These are phyloP conservation scores for Pseudogymnoascus sp. DNA, from an alignment of 2,329 filamentous ascomycete species.

Conservation along the genomic window DNA sequence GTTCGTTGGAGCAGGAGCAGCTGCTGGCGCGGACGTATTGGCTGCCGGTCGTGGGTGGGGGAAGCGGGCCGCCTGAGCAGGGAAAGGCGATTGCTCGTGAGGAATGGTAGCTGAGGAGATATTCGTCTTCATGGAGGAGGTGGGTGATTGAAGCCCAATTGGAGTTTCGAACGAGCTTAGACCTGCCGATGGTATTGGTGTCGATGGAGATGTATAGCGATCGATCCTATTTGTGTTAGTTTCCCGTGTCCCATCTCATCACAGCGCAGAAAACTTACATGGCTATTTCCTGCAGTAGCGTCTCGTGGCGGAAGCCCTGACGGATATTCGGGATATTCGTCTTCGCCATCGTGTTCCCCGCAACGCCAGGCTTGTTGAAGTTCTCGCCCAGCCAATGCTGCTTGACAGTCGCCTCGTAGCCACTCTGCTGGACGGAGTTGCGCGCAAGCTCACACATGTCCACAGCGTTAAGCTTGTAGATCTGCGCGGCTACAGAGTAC, in stretches of 20 bases:
- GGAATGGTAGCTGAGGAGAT: slow-evolving; percentile 21
- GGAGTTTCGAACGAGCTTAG: neutral
- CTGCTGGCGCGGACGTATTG: neutral
- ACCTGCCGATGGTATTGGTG: neutral
- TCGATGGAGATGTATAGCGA: slow-evolving; percentile 20
- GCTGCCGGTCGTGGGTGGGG: slow-evolving; percentile 16
- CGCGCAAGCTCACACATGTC: slow-evolving; percentile 99
- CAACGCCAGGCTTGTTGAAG: slow-evolving; percentile 69
- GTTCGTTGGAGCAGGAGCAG: slow-evolving; percentile 13
- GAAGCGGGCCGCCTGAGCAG: slow-evolving; percentile 28
- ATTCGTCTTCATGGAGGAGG: slow-evolving; percentile 29
- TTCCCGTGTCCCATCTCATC: neutral
- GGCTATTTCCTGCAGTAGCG: slow-evolving; percentile 70
- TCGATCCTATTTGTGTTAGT: slow-evolving; percentile 27
- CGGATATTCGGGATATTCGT: slow-evolving; percentile 93
- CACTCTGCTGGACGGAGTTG: slow-evolving; percentile 90
- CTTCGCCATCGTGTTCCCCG: slow-evolving; percentile 88
- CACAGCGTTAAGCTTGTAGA: slow-evolving; percentile 93
- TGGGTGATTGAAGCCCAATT: slow-evolving; percentile 23
- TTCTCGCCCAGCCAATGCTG: slow-evolving; percentile 81
- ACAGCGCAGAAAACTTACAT: slow-evolving; percentile 54
- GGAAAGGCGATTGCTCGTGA: slow-evolving; percentile 22
- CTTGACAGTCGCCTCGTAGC: slow-evolving; percentile 84
- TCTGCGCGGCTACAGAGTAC: slow-evolving; percentile 95
- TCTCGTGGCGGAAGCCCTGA: slow-evolving; percentile 83